phyloP scores from a whole-genome alignment of 768 basidiomycete genomes.

The Tulasnella sp. region DNA sequence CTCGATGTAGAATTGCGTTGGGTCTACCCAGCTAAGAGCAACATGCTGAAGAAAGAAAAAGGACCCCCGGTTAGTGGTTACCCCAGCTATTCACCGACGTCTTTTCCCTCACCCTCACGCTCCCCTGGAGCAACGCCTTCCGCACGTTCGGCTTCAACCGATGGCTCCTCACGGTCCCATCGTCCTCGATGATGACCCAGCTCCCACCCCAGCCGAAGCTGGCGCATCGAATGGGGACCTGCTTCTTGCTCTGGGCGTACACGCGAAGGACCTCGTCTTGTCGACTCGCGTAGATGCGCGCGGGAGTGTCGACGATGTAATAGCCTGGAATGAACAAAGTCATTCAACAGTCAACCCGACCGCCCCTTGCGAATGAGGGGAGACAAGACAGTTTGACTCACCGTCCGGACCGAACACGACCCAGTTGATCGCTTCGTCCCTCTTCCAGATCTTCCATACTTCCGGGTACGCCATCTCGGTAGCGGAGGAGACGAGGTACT shows the following conservation, averaged over 20 bases:
- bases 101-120: background rate
- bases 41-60: background rate
- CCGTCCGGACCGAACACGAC: conserved; percentile 11
- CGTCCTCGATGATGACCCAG: conserved; percentile 16
- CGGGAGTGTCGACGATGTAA: conserved; percentile 5
- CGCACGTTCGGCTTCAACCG: background rate
- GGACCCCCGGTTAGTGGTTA: background rate
- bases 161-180: conserved; percentile 1
- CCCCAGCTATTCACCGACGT: background rate
- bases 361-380: background rate
- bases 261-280: background rate
- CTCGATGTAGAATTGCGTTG: conserved; percentile 12
- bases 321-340: background rate
- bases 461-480: conserved; percentile 13
- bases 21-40: background rate
- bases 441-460: conserved; percentile 18
- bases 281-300: background rate
- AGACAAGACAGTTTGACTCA: background rate
- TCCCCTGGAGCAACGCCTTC: conserved; percentile 2
- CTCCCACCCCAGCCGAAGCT: background rate
- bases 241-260: background rate
- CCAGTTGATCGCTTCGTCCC: conserved; percentile 15
- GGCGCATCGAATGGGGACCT: background rate
- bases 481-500: background rate
- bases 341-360: background rate